Evolutionary conservation across 768 basidiomycete genomes (phyloP), one percentile per base, ranked within the genome.

Genomic region (Psilocybe cyanescens): DNA sequence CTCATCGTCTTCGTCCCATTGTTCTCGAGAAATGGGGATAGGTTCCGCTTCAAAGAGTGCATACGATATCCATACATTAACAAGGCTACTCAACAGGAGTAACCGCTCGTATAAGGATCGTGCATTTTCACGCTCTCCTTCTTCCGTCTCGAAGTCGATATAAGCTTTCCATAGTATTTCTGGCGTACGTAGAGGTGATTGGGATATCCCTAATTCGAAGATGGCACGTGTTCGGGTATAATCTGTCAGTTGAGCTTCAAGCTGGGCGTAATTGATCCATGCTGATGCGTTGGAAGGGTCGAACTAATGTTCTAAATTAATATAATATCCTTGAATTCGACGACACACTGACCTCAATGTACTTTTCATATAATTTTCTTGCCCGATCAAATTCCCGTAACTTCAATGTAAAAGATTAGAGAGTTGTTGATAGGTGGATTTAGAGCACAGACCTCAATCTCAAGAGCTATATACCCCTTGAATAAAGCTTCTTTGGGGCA

Each of bases 11-110:
- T 90, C 89, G 7, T 84, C 86, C 46, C 89, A 80, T 65, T 81
- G 76, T 3, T 83, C 86, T 14, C 88, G 78, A 9, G 83, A 82
- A 4, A 88, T 67, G 7, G 87, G 86, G 46, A 91, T 89, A 8
- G 86, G 78, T 65, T 89, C 89, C 4, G 87, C 89, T 75, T 98
- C 96, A 68, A 97, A 97, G 67, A 90, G 81, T 1, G 96, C 96
- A 72, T 89, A 98, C 56, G 94, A 89, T 59, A 97, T 92, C 94
- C 95, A 98, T 17, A 96, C 94, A 76, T 97, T 97, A 77, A 94
- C 90, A 71, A 97, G 95, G 3, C 92, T 92, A 64, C 94, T 96
- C 53, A 90, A 79, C 39, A 83, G 76, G 45, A 97, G 80, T 12
- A 97, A 83, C 14, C 95, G 86, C 76, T 97, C 95, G 73, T 96